Evolutionary conservation across 2,329 filamentous ascomycete genomes (phyloP).

Genomic region (Geosmithia morbida): DNA sequence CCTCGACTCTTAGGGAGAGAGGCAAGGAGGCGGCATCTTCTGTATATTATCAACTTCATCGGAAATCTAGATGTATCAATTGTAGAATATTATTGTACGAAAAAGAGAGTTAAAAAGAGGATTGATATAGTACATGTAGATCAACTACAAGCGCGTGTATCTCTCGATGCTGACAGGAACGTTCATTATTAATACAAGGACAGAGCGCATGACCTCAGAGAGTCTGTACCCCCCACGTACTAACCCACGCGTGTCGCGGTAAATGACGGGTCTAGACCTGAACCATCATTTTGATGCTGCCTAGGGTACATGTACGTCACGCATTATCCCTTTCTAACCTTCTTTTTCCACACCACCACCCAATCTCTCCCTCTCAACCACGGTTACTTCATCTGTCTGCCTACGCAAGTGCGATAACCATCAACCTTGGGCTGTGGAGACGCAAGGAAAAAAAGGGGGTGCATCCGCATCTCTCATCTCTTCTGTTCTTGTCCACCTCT

Average conservation of each 20-base stretch:
- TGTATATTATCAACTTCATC: too few species aligned
- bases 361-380: too few species aligned
- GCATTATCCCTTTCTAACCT: neutral
- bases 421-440: too few species aligned
- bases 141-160: neutral
- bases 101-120: too few species aligned
- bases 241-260: neutral
- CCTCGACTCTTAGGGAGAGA: neutral
- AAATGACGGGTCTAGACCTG: neutral
- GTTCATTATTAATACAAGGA: neutral
- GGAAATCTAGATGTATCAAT: neutral
- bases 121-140: too few species aligned
- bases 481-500: neutral
- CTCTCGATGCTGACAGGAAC: neutral
- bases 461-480: neutral
- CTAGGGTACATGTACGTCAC: neutral
- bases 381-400: too few species aligned
- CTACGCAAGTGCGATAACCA: too few species aligned
- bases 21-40: neutral
- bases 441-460: too few species aligned
- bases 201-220: neutral
- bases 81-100: slow-evolving; percentile 1
- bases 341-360: too few species aligned
- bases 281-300: neutral
- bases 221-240: neutral